Base-by-base conservation (phyloP, 345 rosid species). In the Noccaea bulbosa region DNA sequence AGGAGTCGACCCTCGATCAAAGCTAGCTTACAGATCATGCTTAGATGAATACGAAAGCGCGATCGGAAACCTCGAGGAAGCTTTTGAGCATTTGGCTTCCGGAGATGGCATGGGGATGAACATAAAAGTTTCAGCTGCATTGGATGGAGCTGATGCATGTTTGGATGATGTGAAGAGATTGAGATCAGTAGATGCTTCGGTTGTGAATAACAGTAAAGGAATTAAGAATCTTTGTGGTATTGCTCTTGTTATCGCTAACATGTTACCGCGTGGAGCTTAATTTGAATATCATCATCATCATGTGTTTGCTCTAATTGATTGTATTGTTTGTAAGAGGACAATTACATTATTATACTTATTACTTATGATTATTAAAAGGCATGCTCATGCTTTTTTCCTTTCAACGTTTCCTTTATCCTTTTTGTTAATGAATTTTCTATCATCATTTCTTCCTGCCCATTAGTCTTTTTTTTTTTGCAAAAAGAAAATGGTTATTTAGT, bases 181-280 rank as follows among this genome's bases (percentile, higher is more conserved):
- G 52, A 55, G 48, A 30, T 73, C 77, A 9, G 59, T 69, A 7
- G 74, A 75, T 75, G 38, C 30, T 69, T 30, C 59, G 3, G 79
- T 75, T 62, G 24, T 39, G 35, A 62, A 75, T 54, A 75, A 68
- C 20, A 62, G 65, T 38, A 47, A 75, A 33, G 38, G 11, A 35
- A 61, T 75, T 61, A 67, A 61, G 57, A 75, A 75, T 37, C 48
- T 75, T 45, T 68, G 73, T 75, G 78, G 78, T 27, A 62, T 68
- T 51, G 63, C 69, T 53, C 78, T 75, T 61, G 78, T 75, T 69
- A 68, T 75, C 27, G 16, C 78, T 54, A 75, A 68, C 64, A 75
- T 75, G 65, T 62, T 75, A 68, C 78, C 74, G 30, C 71, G 67
- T 43, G 43, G 11, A 73, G 59, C 52, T 67, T 74, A 44, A 67